phyloP scores from a whole-genome alignment of 2,329 filamentous ascomycete genomes.

The Penicillium palitans region DNA sequence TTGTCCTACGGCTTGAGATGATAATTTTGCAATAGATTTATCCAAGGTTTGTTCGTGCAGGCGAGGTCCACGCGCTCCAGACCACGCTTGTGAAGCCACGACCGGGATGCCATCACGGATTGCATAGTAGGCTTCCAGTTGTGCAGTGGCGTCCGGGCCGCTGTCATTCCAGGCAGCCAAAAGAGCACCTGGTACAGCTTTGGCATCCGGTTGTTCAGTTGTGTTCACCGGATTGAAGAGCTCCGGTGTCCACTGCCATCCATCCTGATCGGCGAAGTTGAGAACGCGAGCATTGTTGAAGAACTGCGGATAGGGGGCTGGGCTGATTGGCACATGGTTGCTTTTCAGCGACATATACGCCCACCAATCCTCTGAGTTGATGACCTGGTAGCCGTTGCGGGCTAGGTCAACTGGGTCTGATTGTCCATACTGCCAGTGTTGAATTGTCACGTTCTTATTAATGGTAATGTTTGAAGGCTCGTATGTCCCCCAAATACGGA shows the following conservation, averaged over 20 bases:
- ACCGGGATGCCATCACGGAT: conserved; percentile 54
- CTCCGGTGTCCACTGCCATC: conserved; percentile 50
- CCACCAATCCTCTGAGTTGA: conserved; percentile 59
- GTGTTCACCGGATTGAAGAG: conserved; percentile 54
- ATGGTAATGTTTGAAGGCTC: conserved; percentile 49
- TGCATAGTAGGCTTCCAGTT: conserved; percentile 55
- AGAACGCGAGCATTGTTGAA: conserved; percentile 52
- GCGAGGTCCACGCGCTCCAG: conserved; percentile 46
- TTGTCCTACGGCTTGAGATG: conserved; percentile 47
- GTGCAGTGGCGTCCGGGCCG: conserved; percentile 53
- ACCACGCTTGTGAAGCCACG: conserved; percentile 56
- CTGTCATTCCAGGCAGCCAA: conserved; percentile 58
- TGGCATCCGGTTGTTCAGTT: conserved; percentile 49
- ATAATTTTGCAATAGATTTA: conserved; percentile 44
- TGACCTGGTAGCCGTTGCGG: conserved; percentile 50
- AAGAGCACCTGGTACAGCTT: conserved; percentile 51
- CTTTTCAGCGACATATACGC: conserved; percentile 59
- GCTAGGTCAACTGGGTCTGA: conserved; percentile 52
- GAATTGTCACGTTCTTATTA: conserved; percentile 50
- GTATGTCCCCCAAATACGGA: conserved; percentile 60
- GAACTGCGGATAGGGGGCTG: conserved; percentile 48
- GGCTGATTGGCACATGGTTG: conserved; percentile 54
- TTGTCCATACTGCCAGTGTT: conserved; percentile 59
- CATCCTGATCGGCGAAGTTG: conserved; percentile 49
- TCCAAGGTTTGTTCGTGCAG: conserved; percentile 45